A percentile compares a stretch with the other conserved stretches of the same genome.
phyloP scores from a whole-genome alignment of 2,329 filamentous ascomycete genomes.

The Anthostomella pinea region DNA sequence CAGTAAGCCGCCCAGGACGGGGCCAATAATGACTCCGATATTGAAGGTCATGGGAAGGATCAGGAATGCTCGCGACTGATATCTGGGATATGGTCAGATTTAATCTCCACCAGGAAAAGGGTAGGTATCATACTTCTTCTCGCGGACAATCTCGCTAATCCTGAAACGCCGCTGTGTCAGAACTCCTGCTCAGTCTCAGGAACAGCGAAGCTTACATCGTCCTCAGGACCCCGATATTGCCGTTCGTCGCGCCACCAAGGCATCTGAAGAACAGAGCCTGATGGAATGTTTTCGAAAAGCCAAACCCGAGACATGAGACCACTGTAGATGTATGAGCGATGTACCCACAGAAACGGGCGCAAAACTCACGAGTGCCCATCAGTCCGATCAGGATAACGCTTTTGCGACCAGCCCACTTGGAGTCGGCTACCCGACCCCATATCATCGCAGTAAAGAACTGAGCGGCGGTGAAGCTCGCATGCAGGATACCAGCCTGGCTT shows the following conservation, averaged over 20 bases:
- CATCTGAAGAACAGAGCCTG: conserved; percentile 61
- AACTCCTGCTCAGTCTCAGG: not conserved
- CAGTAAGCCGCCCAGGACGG: conserved; percentile 47
- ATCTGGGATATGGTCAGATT: conserved; percentile 27
- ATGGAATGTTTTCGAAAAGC: conserved; percentile 63
- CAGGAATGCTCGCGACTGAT: conserved; percentile 42
- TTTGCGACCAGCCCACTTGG: conserved; percentile 67
- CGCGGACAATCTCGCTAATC: conserved; percentile 43
- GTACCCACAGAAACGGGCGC: not conserved
- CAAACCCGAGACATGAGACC: conserved; percentile 66
- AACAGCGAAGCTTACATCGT: conserved; percentile 54
- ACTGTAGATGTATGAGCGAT: conserved; percentile 22
- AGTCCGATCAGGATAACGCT: conserved; percentile 75
- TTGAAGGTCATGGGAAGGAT: conserved; percentile 70
- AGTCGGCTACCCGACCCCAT: conserved; percentile 72
- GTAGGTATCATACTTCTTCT: conserved; percentile 37
- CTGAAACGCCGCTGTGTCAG: conserved; percentile 21
- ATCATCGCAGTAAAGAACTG: conserved; percentile 81
- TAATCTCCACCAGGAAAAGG: not conserved
- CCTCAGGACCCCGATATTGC: conserved; percentile 71
- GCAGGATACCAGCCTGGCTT: conserved; percentile 72
- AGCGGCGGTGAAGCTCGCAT: conserved; percentile 75
- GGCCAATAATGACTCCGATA: conserved; percentile 58
- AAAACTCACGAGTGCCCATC: conserved; percentile 52
- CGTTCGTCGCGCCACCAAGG: conserved; percentile 66